A percentile compares a stretch with the other conserved stretches of the same genome.
Conservation (phyloP, 2,329 filamentous ascomycete species). For the Acrocalymma vagum region DNA sequence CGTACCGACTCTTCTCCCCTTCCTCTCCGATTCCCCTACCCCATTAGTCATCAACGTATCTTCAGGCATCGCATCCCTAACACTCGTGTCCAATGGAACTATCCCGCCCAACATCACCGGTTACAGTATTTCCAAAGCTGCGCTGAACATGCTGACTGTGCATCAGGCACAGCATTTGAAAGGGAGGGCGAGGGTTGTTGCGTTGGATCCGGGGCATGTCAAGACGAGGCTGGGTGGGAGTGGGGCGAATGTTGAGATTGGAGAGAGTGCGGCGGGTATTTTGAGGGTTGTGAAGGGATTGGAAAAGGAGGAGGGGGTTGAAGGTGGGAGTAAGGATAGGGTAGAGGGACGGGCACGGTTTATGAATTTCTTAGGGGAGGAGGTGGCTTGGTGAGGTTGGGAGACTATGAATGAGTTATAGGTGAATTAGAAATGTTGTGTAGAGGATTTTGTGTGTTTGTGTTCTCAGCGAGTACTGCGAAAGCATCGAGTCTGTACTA, state of each 20-base stretch:
- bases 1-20: conserved; percentile 46
- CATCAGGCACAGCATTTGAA: conserved; percentile 12
- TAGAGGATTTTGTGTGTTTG: too few species aligned
- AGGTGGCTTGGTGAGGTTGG: conserved; percentile 19
- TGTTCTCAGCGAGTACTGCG: too few species aligned
- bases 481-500: too few species aligned
- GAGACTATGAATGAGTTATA: too few species aligned
- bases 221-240: conserved; percentile 16
- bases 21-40: conserved; percentile 41
- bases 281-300: conserved; percentile 2
- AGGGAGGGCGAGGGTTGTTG: conserved; percentile 7
- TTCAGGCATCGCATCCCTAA: conserved; percentile 25
- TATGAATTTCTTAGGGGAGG: conserved; percentile 8
- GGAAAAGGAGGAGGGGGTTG: neutral
- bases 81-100: conserved; percentile 7
- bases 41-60: conserved; percentile 47
- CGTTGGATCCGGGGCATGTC: conserved; percentile 13
- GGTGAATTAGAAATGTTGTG: too few species aligned
- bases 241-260: conserved; percentile 9
- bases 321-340: too few species aligned
- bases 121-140: conserved; percentile 13
- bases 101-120: conserved; percentile 6
- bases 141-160: conserved; percentile 16
- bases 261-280: conserved; percentile 13
- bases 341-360: conserved; percentile 9